Percentiles rank a stretch among this genome's conserved stretches.
Conservation (phyloP, 306 rosid species). For the Morella rubra region DNA sequence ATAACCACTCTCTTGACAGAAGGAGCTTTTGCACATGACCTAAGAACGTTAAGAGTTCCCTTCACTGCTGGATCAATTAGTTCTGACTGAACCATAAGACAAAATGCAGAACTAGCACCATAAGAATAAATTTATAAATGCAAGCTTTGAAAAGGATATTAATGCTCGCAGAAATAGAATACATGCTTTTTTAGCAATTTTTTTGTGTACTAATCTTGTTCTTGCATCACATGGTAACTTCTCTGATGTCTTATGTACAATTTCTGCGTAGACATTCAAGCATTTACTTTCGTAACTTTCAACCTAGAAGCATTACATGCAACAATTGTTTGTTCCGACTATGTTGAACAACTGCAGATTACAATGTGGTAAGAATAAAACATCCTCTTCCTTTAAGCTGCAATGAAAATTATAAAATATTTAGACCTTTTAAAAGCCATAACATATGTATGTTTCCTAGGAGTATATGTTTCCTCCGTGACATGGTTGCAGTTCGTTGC, state of each 20-base stretch:
- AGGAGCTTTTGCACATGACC: too few species aligned
- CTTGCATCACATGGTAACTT: too few species aligned
- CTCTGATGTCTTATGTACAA: background rate
- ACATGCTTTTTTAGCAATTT: background rate
- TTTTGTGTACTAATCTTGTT: too few species aligned
- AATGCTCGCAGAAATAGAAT: background rate
- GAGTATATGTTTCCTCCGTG: too few species aligned
- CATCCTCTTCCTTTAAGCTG: background rate
- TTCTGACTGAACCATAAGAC: constrained; percentile 3
- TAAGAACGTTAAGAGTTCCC: constrained; percentile 30
- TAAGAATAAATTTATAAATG: background rate
- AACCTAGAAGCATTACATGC: background rate
- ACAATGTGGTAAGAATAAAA: too few species aligned
- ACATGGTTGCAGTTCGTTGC: too few species aligned
- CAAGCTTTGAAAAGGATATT: background rate
- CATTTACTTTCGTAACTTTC: background rate
- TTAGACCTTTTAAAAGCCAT: background rate
- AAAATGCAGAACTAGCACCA: background rate
- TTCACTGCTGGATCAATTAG: constrained; percentile 29
- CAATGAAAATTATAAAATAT: background rate
- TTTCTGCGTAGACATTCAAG: too few species aligned
- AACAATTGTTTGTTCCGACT: background rate
- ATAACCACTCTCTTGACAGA: too few species aligned
- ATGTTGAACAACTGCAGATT: too few species aligned
- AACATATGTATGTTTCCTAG: background rate